Percentiles rank a stretch among this genome's conserved stretches.
These are phyloP conservation scores for Arthrocladium fulminans DNA, from an alignment of 2,329 filamentous ascomycete species.

Conservation along the genomic window DNA sequence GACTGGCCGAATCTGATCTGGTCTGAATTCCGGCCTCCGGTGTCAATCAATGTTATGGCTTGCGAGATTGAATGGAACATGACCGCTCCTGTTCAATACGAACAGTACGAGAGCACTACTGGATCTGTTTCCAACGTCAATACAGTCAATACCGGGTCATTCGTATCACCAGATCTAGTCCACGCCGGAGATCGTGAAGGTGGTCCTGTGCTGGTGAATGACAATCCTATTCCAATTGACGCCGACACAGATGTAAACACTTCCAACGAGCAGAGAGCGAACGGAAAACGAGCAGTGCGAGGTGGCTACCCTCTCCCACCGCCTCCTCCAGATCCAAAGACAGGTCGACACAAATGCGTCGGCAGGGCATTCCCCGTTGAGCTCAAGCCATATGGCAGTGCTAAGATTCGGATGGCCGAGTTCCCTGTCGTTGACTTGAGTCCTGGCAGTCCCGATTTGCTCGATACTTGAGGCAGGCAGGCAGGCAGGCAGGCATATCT, in stretches of 20 bases:
- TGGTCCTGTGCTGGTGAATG: background rate
- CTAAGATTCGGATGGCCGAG: conserved; percentile 41
- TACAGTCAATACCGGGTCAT: background rate
- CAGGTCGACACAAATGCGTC: conserved; percentile 28
- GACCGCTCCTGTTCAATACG: conserved; percentile 13
- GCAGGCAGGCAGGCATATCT: too few species aligned
- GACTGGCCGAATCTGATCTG: conserved; percentile 24
- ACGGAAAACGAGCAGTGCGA: background rate
- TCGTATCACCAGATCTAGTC: background rate
- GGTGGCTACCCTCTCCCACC: conserved; percentile 29
- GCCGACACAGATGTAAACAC: background rate
- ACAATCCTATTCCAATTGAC: background rate
- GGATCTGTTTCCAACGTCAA: background rate
- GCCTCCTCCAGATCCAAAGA: conserved; percentile 21
- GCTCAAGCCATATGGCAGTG: conserved; percentile 40
- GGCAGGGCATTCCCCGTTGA: conserved; percentile 29
- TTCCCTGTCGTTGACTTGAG: conserved; percentile 28
- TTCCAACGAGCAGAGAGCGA: background rate
- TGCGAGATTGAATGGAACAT: conserved; percentile 34
- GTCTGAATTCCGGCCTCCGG: conserved; percentile 29
- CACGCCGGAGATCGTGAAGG: background rate
- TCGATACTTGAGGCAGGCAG: background rate
- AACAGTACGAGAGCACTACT: background rate
- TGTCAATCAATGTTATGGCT: conserved; percentile 30
- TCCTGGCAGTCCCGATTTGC: conserved; percentile 16